phyloP scores from a whole-genome alignment of 331 rosid species.

The Spiraea crenata region DNA sequence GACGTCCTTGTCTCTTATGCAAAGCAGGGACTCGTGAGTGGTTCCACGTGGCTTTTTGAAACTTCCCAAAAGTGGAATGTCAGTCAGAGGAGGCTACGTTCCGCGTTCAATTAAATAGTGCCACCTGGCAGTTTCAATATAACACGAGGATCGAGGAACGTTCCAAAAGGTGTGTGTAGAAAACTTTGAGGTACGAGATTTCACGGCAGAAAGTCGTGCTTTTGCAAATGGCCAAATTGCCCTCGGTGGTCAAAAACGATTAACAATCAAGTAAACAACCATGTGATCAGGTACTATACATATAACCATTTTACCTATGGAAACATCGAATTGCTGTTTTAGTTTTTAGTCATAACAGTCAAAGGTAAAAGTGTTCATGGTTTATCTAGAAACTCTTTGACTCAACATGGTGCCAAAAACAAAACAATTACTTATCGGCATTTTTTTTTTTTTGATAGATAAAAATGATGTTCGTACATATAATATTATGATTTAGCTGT shows the following conservation, averaged over 20 bases:
- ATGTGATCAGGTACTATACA: too few species aligned
- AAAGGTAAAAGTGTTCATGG: too few species aligned
- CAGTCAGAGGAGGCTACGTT: not conserved
- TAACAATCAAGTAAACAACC: too few species aligned
- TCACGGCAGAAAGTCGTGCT: not conserved
- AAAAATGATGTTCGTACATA: too few species aligned
- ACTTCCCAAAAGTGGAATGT: not conserved
- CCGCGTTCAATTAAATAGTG: not conserved
- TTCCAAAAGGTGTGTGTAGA: slow-evolving; percentile 18
- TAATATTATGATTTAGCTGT: too few species aligned
- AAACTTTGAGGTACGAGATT: not conserved
- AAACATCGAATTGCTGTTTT: too few species aligned
- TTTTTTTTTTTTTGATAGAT: too few species aligned
- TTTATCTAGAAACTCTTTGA: too few species aligned
- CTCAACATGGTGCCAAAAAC: too few species aligned
- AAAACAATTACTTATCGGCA: too few species aligned
- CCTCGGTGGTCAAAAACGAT: not conserved
- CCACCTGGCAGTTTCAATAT: slow-evolving; percentile 2
- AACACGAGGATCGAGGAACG: slow-evolving; percentile 20
- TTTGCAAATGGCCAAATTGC: not conserved
- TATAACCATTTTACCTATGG: too few species aligned
- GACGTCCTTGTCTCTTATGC: not conserved
- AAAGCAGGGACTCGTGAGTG: not conserved
- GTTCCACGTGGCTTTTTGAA: slow-evolving; percentile 30
- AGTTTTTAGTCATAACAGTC: too few species aligned